phyloP scores from a whole-genome alignment of 192 early-diverging fungal species.

The Thamnidium elegans region DNA sequence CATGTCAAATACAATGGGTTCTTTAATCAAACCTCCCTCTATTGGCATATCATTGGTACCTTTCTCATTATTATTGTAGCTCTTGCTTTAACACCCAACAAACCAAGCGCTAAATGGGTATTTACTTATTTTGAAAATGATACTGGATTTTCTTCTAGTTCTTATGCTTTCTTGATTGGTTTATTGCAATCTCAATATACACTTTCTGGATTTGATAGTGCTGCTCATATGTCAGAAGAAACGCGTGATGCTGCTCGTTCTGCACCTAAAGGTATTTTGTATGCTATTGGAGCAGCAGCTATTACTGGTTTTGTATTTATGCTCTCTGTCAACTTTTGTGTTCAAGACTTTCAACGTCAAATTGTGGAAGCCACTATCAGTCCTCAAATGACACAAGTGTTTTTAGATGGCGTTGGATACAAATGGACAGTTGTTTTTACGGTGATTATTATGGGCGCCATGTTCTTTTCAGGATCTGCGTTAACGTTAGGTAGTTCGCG shows the following conservation, averaged over 20 bases:
- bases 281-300: constrained; percentile 42
- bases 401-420: constrained; percentile 48
- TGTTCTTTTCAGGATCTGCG: constrained; percentile 54
- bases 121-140: constrained; percentile 53
- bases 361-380: constrained; percentile 40
- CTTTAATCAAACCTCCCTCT: constrained; percentile 47
- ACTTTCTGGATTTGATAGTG: constrained; percentile 53
- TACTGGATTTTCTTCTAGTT: constrained; percentile 47
- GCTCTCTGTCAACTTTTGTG: constrained; percentile 49
- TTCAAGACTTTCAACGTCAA: constrained; percentile 43
- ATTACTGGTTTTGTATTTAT: constrained; percentile 48
- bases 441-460: constrained; percentile 48
- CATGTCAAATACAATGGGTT: constrained; percentile 50
- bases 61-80: constrained; percentile 47
- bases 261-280: constrained; percentile 50
- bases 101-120: constrained; percentile 46
- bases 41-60: constrained; percentile 42
- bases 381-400: constrained; percentile 47
- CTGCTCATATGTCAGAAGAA: constrained; percentile 52
- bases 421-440: constrained; percentile 47
- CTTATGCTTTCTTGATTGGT: constrained; percentile 52
- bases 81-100: constrained; percentile 39
- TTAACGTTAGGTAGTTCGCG: constrained; percentile 50
- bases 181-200: constrained; percentile 55
- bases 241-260: constrained; percentile 45